Evolutionary conservation across 495 filamentous ascomycete genomes (phyloP), one percentile per base, ranked within the genome.

Genomic region (Talaromyces proteolyticus): DNA sequence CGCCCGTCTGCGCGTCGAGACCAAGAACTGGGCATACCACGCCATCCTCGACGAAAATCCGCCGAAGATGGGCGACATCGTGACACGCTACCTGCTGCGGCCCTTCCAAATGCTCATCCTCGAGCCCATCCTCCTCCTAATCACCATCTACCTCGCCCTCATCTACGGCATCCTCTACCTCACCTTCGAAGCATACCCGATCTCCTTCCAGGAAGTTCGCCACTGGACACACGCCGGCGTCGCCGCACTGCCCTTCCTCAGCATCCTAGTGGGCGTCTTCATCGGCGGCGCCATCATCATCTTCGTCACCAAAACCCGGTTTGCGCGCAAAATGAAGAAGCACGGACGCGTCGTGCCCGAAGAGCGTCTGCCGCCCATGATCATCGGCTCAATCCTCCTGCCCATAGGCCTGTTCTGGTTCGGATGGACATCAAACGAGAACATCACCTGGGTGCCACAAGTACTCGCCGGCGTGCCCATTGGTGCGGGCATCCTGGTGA

Each of bases 161-260:
- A 63, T 82, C 50, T 85, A 85, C 59, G 78, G 78, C 2, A 77
- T 85, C 45, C 66, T 86, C 3, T 87, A 85, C 57, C 72, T 86
- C 36, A 72, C 80, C 57, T 82, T 86, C 57, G 74, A 76, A 36
- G 75, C 80, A 23, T 85, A 79, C 54, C 83, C 83, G 0, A 59
- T 77, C 47, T 76, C 75, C 8, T 87, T 84, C 57, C 57, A 66
- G 46, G 66, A 72, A 49, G 61, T 73, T 4, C 79, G 80, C 22
- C 67, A 72, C 23, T 79, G 78, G 80, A 67, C 46, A 4, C 53
- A 63, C 29, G 53, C 56, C 6, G 79, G 77, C 22, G 52, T 77
- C 0, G 70, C 70, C n/a, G 69, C 71, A 7, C 64, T 86, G 6
- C 78, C 82, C 44, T 87, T 85, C 63, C 61, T 86, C 19, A 73